A percentile compares a stretch with the other conserved stretches of the same genome.
Evolutionary conservation across 2,329 filamentous ascomycete genomes (phyloP).

Genomic region (Mycogone perniciosa): DNA sequence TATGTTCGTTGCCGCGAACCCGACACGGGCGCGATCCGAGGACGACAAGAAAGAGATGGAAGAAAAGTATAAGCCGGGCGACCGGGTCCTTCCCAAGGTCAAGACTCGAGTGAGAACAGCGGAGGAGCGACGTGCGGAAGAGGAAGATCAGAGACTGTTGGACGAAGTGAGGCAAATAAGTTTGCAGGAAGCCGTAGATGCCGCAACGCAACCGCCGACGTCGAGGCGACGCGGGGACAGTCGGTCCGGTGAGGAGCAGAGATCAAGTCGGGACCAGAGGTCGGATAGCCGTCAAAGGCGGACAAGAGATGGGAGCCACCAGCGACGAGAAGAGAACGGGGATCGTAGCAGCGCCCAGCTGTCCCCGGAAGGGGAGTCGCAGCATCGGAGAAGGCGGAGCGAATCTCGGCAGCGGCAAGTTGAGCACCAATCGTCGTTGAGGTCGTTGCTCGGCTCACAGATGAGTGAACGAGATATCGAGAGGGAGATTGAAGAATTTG

Average conservation of each 20-base stretch:
- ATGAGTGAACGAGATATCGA: constrained; percentile 73
- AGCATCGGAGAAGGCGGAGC: constrained; percentile 32
- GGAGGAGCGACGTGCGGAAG: constrained; percentile 50
- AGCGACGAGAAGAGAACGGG: constrained; percentile 20
- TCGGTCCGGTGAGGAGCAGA: constrained; percentile 28
- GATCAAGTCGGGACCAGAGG: constrained; percentile 26
- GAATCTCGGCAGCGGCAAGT: constrained; percentile 54
- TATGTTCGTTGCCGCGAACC: constrained; percentile 77
- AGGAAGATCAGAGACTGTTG: constrained; percentile 63
- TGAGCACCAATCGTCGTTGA: constrained; percentile 83
- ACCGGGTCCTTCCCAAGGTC: constrained; percentile 66
- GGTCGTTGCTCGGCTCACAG: constrained; percentile 76
- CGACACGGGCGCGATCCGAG: constrained; percentile 61
- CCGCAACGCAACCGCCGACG: constrained; percentile 17
- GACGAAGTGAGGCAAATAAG: constrained; percentile 69
- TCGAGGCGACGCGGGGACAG: constrained; percentile 28
- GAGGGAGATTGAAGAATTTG: constrained; percentile 82
- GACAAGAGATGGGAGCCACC: constrained; percentile 16
- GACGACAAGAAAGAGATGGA: constrained; percentile 73
- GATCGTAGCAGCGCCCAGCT: constrained; percentile 31
- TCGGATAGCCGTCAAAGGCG: constrained; percentile 26
- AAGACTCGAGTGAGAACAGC: constrained; percentile 43
- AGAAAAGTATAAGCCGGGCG: constrained; percentile 71
- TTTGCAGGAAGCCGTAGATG: constrained; percentile 56
- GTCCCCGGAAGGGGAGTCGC: constrained; percentile 26